Base-by-base conservation (phyloP, 2,329 filamentous ascomycete genomes). In the Sarocladium kiliense region DNA sequence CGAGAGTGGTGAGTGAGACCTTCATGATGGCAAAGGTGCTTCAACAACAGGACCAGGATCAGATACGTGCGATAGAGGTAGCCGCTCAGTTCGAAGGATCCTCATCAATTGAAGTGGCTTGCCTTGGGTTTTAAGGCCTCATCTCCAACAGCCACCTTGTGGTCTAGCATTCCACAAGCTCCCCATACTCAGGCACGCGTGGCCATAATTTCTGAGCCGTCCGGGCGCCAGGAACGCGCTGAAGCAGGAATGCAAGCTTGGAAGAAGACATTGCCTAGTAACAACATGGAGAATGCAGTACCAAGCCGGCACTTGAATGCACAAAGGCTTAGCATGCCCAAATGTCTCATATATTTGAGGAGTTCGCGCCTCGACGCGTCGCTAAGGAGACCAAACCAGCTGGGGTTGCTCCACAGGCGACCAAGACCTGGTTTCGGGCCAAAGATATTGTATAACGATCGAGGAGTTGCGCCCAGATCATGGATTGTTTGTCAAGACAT, bases 11-110 rank as follows among this genome's bases (percentile, higher is more conserved):
- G 39, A 58, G 12, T 11, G 54, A 51, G 36, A 58, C 57, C 25
- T 64, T 58, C 19, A 59, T 58, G 1, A 57, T 30, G 30, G 50
- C 54, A 42, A 12, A 11, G 11, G n/a, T 14, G 12, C 21, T 41
- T 39, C 50, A 26, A 34, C 47, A 37, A 39, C 27, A 16, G n/a
- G 16, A 16, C 19, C n/a, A 36, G 18, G 27, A 21, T 3, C 5
- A 36, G 19, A 19, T 5, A 4, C 5, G 26, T 21, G n/a, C 18
- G 47, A 51, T 16, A n/a, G 7, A 23, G 4, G 10, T 51, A 10
- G 12, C 6, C 16, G 47, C n/a, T 23, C 3, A 18, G 7, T 23
- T 51, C 27, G 18, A 16, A 36, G 9, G 4, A 32, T 3, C 14
- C n/a, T 4, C 3, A 25, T 6, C 5, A 44, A 21, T 44, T 16